Base-by-base conservation (phyloP, 371 early-diverging fungal species). In the Syncephalastrum contaminatum region DNA sequence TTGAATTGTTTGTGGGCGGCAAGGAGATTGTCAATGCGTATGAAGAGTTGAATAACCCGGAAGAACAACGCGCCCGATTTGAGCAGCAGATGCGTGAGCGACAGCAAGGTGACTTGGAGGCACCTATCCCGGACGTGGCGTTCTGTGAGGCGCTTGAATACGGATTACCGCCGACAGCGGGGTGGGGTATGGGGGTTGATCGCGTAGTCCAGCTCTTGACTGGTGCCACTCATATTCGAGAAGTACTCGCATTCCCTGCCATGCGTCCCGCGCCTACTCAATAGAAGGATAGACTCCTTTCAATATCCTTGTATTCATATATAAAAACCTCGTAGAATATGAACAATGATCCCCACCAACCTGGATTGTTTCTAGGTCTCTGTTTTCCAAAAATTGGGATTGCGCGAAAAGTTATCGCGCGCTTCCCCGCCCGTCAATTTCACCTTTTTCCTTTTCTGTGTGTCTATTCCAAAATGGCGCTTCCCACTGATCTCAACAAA, bases 161-260 rank as follows among this genome's bases (percentile, higher is more conserved):
- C 67, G 99, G 93, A 0, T 73, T 99, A 16, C 97, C 99, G 4
- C 99, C 99, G 20, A 98, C 99, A 10, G 98, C 87, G 20, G 99
- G 99, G 8, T 99, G 97, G 96, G 99, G 99, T 3, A 88, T 99
- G 80, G 99, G 99, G 14, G 82, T 99, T 7, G 99, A 99, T 73
- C 84, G 99, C 22, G 81, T 99, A 4, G 79, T 86, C 19, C 95
- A 96, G 78, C 80, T 97, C 52, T 62, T 99, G 64, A 88, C 96
- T 6, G 89, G 88, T 47, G 84, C 90, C 25, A 66, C 77, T 5
- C 92, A 95, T 66, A 92, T 99, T 43, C 82, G 94, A 46, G 99
- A 98, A 58, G 95, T 96, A 0, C 80, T 98, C 39, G 81, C 96
- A 0, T 98, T 97, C 60, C 96, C 99, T 12, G 67, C 91, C 12